phyloP scores from a whole-genome alignment of 495 filamentous ascomycete species.

The Penicillium cataractarum region DNA sequence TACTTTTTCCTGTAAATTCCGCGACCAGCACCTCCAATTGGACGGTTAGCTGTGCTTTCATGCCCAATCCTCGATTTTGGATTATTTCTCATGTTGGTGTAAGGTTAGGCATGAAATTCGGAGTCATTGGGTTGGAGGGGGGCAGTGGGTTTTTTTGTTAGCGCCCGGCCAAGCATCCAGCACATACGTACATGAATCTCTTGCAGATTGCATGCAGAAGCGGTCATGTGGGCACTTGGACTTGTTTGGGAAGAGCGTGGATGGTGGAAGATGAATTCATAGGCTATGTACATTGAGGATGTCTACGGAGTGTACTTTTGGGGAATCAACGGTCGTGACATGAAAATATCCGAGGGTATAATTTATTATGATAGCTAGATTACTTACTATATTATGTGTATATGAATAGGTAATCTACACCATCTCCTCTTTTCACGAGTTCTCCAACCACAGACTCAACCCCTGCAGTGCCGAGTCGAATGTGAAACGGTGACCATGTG shows the following conservation, averaged over 20 bases:
- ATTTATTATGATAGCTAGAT: no score
- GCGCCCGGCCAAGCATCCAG: conserved; percentile 26
- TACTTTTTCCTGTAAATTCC: not conserved
- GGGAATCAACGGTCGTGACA: not conserved
- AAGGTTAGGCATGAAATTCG: conserved; percentile 24
- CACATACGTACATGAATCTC: conserved; percentile 33
- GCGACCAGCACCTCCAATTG: not conserved
- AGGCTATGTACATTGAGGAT: not conserved
- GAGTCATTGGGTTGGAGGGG: conserved; percentile 6
- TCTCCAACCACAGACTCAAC: not conserved
- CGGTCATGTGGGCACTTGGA: conserved; percentile 43
- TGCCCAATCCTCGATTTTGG: conserved; percentile 22
- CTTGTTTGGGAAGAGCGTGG: conserved; percentile 9
- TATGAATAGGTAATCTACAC: no score
- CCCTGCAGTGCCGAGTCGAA: conserved; percentile 14
- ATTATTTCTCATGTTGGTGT: not conserved
- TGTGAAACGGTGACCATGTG: not conserved
- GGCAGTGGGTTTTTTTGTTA: conserved; percentile 13
- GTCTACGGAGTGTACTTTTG: not conserved
- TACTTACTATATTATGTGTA: no score
- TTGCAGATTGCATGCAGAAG: conserved; percentile 46
- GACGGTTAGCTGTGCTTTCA: not conserved
- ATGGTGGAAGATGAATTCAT: not conserved
- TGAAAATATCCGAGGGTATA: no score
- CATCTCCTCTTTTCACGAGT: no score